Evolutionary conservation across 2,329 filamentous ascomycete species (phyloP), one percentile per base, ranked within the genome.

Genomic region (Curvularia hawaiiensis): DNA sequence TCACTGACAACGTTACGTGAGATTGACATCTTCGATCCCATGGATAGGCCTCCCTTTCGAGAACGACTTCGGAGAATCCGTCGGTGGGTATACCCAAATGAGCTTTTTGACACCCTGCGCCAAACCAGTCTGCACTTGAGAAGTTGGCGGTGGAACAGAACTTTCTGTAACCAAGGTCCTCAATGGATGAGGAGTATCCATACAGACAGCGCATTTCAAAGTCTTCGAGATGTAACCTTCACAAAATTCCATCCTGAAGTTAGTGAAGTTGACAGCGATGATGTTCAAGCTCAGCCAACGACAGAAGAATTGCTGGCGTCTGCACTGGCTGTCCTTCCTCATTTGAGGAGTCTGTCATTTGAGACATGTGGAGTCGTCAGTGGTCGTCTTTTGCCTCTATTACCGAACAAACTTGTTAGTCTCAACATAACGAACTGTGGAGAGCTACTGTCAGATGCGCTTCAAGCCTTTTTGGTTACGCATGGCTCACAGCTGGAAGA

Each of bases 351-450:
- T 53, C 78, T 97, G 11, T 81, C 87, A 1, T 88, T 97, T 63
- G 87, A 93, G 68, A 89, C 88, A 8, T 96, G 89, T 43, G 88
- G 87, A 3, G 81, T 90, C 33, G 83, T 92, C 56, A 90, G 90
- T 68, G 83, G 86, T 8, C 79, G 81, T 9, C 80, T 96, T 18
- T 79, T 97, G n/a, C 81, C 84, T 1, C 79, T 85, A 4, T 78
- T 97, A 7, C 91, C 93, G 0, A 81, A 78, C 11, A 83, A 79
- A 3, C 80, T 98, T 20, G 78, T 83, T 45, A 84, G 85, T 45
- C 80, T 98, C 3, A 89, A 89, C 62, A 79, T 97, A 16, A 85
- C 88, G 63, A 94, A 95, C 66, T 97, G 92, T 70, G 88, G 88
- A 77, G 86, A 90, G 60, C 77, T 97, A 10, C 86, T 82, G 4